Conservation (phyloP, 208 protist species). For the Leishmania tropica region DNA sequence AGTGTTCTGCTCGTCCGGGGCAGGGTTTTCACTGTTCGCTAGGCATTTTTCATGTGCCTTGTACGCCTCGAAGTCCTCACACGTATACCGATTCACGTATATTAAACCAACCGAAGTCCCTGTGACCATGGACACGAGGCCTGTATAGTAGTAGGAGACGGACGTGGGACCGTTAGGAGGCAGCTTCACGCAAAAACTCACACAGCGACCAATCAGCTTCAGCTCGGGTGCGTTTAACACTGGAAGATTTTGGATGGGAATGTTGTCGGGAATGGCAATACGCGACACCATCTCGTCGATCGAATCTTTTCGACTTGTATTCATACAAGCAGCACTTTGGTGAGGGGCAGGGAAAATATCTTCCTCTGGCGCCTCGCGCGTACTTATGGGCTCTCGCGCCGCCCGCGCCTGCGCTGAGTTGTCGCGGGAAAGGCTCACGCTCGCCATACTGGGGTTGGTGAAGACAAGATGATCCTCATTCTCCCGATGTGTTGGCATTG, state of each 20-base stretch:
- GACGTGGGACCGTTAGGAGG: constrained; percentile 28
- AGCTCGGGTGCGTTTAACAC: constrained; percentile 52
- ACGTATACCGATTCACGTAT: constrained; percentile 62
- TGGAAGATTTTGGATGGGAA: constrained; percentile 67
- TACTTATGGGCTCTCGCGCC: constrained; percentile 6
- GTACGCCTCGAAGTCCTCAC: constrained; percentile 45
- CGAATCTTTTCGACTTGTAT: background rate
- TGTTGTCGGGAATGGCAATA: constrained; percentile 50
- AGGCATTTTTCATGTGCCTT: constrained; percentile 14
- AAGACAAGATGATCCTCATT: background rate
- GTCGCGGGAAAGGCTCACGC: background rate
- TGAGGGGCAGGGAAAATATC: background rate
- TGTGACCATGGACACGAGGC: constrained; percentile 59
- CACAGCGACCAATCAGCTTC: constrained; percentile 73
- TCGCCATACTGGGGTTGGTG: too few species aligned
- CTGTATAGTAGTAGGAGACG: constrained; percentile 55
- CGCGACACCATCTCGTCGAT: constrained; percentile 35
- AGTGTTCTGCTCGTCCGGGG: background rate
- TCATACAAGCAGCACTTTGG: background rate
- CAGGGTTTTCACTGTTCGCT: background rate
- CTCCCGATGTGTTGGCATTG: constrained; percentile 5
- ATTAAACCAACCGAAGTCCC: constrained; percentile 68
- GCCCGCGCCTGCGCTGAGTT: background rate
- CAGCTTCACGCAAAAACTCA: constrained; percentile 48
- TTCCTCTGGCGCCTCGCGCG: background rate